phyloP scores from a whole-genome alignment of 2,329 filamentous ascomycete species.

The Trichophyton benhamiae region DNA sequence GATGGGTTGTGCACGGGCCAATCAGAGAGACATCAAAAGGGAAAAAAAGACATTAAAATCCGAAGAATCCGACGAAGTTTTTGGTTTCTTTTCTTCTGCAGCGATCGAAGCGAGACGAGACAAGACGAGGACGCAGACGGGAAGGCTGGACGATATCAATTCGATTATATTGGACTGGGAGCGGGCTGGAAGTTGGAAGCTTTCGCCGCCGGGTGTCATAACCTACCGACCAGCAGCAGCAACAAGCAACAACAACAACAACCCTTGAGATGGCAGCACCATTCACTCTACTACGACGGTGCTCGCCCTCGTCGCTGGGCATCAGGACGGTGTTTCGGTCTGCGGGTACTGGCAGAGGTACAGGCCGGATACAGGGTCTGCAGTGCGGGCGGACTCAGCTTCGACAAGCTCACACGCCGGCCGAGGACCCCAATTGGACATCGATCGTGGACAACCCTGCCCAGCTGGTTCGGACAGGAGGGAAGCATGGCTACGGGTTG shows the following conservation, averaged over 20 bases:
- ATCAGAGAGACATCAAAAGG: not conserved
- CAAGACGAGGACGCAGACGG: not conserved
- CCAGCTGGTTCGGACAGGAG: constrained; percentile 60
- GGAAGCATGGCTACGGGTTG: constrained; percentile 66
- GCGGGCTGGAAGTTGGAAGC: not conserved
- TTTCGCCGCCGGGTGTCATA: not conserved
- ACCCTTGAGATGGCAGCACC: not conserved
- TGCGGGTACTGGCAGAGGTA: no score
- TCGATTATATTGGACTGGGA: no score
- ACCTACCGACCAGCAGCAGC: not conserved
- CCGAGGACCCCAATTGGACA: constrained; percentile 65
- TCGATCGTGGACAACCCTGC: constrained; percentile 82
- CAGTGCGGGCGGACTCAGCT: constrained; percentile 28
- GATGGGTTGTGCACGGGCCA: not conserved
- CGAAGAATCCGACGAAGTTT: not conserved
- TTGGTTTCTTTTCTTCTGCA: not conserved
- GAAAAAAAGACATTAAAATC: not conserved
- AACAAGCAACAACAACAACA: no score
- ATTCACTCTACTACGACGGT: not conserved
- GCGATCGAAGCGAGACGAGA: not conserved
- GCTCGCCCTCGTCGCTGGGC: not conserved
- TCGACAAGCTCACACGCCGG: constrained; percentile 36
- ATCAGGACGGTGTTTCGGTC: not conserved
- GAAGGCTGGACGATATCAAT: not conserved
- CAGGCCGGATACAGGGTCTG: constrained; percentile 19